Conservation (phyloP, 2,329 filamentous ascomycete genomes). For the Aspergillus udagawae region DNA sequence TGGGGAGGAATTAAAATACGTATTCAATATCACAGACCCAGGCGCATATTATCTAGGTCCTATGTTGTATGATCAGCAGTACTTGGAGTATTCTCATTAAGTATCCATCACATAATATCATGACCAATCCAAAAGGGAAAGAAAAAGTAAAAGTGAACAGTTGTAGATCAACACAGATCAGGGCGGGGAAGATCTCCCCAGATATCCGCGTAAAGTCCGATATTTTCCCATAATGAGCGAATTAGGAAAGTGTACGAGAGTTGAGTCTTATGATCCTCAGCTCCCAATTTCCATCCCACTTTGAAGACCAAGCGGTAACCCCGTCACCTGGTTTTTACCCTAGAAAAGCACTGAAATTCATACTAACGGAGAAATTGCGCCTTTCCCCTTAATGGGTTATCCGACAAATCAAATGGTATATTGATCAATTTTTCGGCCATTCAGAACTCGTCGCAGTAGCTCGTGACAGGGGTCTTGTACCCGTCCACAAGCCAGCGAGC, state of each 20-base stretch:
- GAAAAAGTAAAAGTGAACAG: neutral
- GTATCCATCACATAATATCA: no score
- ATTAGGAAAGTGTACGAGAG: no score
- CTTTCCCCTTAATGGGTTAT: neutral
- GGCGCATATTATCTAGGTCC: neutral
- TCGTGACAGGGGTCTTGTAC: neutral
- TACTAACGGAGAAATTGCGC: no score
- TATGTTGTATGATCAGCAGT: neutral
- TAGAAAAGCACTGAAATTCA: no score
- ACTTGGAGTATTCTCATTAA: neutral
- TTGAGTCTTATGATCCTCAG: no score
- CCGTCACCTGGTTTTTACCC: no score
- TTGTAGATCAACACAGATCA: conserved; percentile 4
- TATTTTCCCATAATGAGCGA: no score
- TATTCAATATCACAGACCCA: no score
- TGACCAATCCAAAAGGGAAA: neutral
- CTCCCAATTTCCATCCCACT: no score
- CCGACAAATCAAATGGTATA: neutral
- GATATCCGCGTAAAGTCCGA: neutral
- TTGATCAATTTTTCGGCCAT: neutral
- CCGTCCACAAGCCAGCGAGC: neutral
- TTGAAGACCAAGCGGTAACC: no score
- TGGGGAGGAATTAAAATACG: neutral
- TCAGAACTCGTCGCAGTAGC: neutral
- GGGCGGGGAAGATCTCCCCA: conserved; percentile 17